Evolutionary conservation across 352 stramenopile species (phyloP).

Genomic region (Albugo laibachii): DNA sequence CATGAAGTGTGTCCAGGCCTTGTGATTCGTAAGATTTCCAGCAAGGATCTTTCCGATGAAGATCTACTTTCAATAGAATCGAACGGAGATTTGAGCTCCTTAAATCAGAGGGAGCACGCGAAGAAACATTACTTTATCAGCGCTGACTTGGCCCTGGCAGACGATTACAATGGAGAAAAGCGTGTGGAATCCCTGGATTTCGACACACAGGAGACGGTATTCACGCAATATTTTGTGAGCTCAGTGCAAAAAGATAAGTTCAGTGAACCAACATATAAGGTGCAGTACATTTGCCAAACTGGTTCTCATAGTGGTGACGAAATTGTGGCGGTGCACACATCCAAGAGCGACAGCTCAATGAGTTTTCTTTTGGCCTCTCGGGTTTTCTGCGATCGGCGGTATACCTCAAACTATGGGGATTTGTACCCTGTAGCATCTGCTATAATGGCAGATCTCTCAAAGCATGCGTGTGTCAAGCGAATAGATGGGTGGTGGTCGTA

Average conservation of each 20-base stretch:
- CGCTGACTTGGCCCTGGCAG: not conserved
- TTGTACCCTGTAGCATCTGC: slow-evolving; percentile 29
- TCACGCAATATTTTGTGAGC: not conserved
- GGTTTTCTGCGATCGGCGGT: slow-evolving; percentile 40
- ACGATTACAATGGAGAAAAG: slow-evolving; percentile 4
- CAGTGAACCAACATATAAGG: slow-evolving; percentile 9
- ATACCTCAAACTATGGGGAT: slow-evolving; percentile 20
- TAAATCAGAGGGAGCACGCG: not conserved
- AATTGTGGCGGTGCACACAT: too few species aligned
- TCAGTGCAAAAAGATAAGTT: not conserved
- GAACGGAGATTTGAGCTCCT: not conserved
- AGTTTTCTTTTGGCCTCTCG: slow-evolving; percentile 43
- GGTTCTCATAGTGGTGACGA: too few species aligned
- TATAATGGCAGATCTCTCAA: slow-evolving; percentile 23
- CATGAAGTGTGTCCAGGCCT: slow-evolving; percentile 46
- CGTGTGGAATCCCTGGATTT: not conserved
- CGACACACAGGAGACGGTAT: not conserved
- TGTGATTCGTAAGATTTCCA: slow-evolving; percentile 27
- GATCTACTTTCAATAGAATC: not conserved
- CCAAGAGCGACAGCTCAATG: slow-evolving; percentile 1
- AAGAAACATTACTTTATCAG: not conserved
- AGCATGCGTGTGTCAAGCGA: slow-evolving; percentile 41
- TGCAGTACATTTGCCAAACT: slow-evolving; percentile 51
- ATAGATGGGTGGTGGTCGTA: slow-evolving; percentile 76
- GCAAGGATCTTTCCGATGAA: not conserved